Percentiles rank a stretch among this genome's conserved stretches.
phyloP scores from a whole-genome alignment of 129 eudicot species.

The Oenanthe sinensis region DNA sequence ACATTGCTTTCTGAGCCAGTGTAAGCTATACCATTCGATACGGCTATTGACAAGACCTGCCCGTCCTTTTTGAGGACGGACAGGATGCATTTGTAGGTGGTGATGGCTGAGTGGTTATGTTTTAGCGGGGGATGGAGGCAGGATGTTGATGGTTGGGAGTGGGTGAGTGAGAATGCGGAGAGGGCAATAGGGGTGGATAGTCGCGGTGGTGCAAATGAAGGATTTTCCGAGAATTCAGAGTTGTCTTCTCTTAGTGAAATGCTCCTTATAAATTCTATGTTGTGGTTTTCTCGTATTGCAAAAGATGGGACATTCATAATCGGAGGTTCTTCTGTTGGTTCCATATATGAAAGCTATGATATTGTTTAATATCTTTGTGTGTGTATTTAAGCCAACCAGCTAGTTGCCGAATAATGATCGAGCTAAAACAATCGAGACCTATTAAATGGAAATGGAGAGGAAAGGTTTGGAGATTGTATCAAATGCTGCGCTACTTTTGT shows the following conservation, averaged over 20 bases:
- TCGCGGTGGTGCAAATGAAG: background rate
- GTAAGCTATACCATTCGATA: background rate
- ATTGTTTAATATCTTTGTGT: background rate
- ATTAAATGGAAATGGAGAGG: background rate
- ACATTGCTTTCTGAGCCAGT: slow-evolving; percentile 4
- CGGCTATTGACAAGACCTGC: slow-evolving; percentile 1
- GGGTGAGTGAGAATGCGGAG: background rate
- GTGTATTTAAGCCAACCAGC: background rate
- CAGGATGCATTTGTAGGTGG: background rate
- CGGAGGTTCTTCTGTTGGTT: slow-evolving; percentile 2
- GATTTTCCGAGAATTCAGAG: background rate
- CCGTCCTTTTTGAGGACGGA: slow-evolving; percentile 6
- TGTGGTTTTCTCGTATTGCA: background rate
- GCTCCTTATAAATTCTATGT: background rate
- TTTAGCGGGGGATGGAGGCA: background rate
- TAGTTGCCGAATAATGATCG: background rate
- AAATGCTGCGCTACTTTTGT: background rate
- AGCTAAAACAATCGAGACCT: background rate
- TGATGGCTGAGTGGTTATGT: background rate
- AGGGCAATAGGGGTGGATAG: background rate
- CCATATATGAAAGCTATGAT: background rate
- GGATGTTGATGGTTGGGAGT: background rate
- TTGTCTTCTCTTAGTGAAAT: background rate
- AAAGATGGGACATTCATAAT: background rate
- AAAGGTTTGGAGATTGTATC: background rate